Evolutionary conservation across 371 early-diverging fungal species (phyloP).

Genomic region (Mucor indicus): DNA sequence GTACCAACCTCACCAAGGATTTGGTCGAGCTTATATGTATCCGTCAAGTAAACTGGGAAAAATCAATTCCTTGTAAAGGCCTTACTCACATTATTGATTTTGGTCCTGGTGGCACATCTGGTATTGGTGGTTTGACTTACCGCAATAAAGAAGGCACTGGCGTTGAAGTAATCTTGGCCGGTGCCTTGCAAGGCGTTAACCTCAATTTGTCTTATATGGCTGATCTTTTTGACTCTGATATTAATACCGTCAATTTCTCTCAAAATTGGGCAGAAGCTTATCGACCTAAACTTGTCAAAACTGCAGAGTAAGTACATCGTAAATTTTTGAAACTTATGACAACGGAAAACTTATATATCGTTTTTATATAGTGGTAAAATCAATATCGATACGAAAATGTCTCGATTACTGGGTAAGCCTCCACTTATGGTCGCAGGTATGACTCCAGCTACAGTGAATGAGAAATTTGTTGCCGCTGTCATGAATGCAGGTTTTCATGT

Average conservation of each 20-base stretch:
- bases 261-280: slow-evolving; percentile 85
- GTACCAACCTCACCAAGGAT: slow-evolving; percentile 52
- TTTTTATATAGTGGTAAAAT: slow-evolving; percentile 56
- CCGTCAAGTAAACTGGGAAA: slow-evolving; percentile 82
- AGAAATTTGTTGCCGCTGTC: slow-evolving; percentile 75
- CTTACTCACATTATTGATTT: slow-evolving; percentile 89
- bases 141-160: slow-evolving; percentile 94
- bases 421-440: slow-evolving; percentile 87
- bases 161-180: slow-evolving; percentile 75
- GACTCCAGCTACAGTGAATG: slow-evolving; percentile 82
- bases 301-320: slow-evolving; percentile 25
- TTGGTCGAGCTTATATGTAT: slow-evolving; percentile 77
- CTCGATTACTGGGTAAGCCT: slow-evolving; percentile 77
- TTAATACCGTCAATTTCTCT: slow-evolving; percentile 70
- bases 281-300: slow-evolving; percentile 66
- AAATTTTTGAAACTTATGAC: not conserved
- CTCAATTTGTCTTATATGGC: slow-evolving; percentile 74
- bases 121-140: slow-evolving; percentile 79
- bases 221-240: slow-evolving; percentile 73
- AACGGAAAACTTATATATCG: not conserved
- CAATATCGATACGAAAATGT: slow-evolving; percentile 85
- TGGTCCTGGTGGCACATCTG: slow-evolving; percentile 87
- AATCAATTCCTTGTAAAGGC: slow-evolving; percentile 60
- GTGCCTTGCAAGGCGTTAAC: slow-evolving; percentile 56
- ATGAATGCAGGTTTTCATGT: slow-evolving; percentile 91